A percentile compares a stretch with the other conserved stretches of the same genome.
Conservation (phyloP, 345 rosid genomes). For the Eucalyptus cladocalyx region DNA sequence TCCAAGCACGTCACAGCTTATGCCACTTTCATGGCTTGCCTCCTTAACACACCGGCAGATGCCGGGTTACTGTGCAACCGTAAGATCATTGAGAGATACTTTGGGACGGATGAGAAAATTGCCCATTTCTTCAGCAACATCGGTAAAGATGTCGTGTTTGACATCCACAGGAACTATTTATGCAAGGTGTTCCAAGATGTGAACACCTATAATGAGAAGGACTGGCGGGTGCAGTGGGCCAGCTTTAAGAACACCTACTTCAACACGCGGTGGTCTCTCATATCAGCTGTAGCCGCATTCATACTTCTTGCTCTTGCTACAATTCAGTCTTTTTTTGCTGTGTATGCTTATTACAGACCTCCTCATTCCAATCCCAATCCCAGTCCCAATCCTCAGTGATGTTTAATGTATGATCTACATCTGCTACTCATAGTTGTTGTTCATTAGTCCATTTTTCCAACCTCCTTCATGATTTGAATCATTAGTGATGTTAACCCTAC, state of each 20-base stretch:
- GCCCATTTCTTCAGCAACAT: constrained; percentile 41
- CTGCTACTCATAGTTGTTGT: background rate
- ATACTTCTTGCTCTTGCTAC: constrained; percentile 45
- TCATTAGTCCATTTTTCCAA: background rate
- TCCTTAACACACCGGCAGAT: constrained; percentile 46
- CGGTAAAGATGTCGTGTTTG: constrained; percentile 72
- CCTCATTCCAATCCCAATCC: background rate
- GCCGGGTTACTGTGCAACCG: constrained; percentile 47
- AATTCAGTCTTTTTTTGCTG: constrained; percentile 41
- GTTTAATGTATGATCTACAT: background rate
- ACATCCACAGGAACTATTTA: constrained; percentile 41
- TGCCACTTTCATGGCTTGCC: constrained; percentile 51
- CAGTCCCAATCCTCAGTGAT: background rate
- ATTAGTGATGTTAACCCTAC: background rate
- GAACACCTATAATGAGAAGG: constrained; percentile 30
- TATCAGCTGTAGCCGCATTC: constrained; percentile 63
- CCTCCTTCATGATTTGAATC: background rate
- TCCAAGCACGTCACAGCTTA: constrained; percentile 64
- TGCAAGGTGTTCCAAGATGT: constrained; percentile 35
- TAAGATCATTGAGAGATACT: constrained; percentile 53
- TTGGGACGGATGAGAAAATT: constrained; percentile 56
- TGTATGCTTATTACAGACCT: background rate
- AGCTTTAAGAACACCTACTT: constrained; percentile 61
- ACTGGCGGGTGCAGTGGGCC: constrained; percentile 57
- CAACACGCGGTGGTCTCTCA: constrained; percentile 66